These are phyloP conservation scores for Chaetomiaceae sp. DNA, from an alignment of 2,329 filamentous ascomycete genomes.

Conservation along the genomic window DNA sequence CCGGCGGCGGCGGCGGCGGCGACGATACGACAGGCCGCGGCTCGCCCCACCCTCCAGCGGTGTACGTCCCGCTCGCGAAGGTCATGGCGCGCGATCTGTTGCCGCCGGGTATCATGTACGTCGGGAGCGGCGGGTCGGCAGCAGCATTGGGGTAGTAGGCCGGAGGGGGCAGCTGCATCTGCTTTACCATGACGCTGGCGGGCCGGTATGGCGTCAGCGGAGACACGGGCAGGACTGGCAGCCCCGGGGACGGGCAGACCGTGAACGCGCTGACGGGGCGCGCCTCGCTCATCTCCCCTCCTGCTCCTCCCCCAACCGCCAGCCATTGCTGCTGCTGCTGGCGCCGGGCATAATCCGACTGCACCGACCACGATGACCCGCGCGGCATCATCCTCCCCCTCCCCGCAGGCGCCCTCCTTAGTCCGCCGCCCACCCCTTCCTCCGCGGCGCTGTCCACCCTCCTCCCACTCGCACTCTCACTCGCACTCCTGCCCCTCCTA, in stretches of 20 bases:
- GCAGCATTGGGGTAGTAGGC: background rate
- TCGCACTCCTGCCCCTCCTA: no score
- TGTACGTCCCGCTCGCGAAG: constrained; percentile 10
- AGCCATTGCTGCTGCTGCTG: background rate
- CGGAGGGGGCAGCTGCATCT: background rate
- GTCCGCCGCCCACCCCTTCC: background rate
- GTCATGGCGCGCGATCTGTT: constrained; percentile 14
- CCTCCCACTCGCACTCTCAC: no score
- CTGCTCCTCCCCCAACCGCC: background rate
- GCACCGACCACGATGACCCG: no score
- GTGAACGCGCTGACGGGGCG: constrained; percentile 12
- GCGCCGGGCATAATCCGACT: background rate
- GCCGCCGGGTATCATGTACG: constrained; percentile 20
- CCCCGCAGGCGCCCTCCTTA: no score
- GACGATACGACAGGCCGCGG: constrained; percentile 7
- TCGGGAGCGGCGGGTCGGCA: constrained; percentile 9
- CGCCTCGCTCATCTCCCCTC: background rate
- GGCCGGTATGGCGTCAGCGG: constrained; percentile 10
- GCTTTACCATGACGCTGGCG: background rate
- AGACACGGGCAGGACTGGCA: constrained; percentile 10
- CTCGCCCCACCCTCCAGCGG: background rate
- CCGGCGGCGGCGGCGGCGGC: constrained; percentile 1
- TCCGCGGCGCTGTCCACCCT: background rate
- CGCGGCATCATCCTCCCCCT: no score
- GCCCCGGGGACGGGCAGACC: constrained; percentile 4